Conservation (phyloP, 2,329 filamentous ascomycete species). For the Alternaria sp. region DNA sequence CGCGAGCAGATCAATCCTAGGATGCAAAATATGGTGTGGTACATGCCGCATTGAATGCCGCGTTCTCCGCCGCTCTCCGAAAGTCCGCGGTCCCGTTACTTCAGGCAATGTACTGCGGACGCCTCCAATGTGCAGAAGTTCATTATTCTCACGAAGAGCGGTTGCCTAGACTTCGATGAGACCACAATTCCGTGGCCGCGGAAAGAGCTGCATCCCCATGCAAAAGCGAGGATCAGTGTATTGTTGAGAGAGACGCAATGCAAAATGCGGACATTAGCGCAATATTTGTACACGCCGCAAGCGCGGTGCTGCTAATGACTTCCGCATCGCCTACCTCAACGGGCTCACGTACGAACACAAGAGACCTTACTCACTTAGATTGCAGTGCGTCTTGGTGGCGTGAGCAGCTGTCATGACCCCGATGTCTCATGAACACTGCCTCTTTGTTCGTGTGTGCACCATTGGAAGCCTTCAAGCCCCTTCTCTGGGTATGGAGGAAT, state of each 20-base stretch:
- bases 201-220: background rate
- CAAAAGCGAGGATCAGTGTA: background rate
- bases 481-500: background rate
- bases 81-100: background rate
- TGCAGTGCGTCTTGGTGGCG: background rate
- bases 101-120: background rate
- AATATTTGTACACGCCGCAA: background rate
- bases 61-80: background rate
- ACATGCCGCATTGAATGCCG: background rate
- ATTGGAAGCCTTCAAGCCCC: background rate
- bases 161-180: accelerated
- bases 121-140: background rate
- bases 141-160: background rate
- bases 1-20: background rate
- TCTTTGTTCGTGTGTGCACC: background rate
- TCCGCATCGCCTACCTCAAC: background rate
- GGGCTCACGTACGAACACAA: background rate
- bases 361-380: background rate
- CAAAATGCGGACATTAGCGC: background rate
- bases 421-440: background rate
- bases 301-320: constrained; percentile 1
- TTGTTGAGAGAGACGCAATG: constrained; percentile 4
- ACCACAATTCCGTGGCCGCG: background rate
- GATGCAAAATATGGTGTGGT: background rate
- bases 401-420: background rate